These are phyloP conservation scores for Lippia alba DNA, from an alignment of 305 asterid genomes.

Conservation along the genomic window DNA sequence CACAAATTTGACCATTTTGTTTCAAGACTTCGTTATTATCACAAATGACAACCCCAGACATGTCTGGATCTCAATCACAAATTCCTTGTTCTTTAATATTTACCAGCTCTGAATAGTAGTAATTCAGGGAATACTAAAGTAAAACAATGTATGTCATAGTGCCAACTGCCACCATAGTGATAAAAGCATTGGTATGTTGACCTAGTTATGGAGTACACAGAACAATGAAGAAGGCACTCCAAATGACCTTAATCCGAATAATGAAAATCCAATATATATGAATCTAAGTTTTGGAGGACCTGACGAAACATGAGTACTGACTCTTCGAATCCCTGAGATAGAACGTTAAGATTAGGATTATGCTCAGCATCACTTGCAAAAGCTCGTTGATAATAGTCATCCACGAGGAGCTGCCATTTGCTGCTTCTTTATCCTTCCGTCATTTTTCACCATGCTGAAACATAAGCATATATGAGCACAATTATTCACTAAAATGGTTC, in stretches of 20 bases:
- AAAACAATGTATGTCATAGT: too few relatives aligned
- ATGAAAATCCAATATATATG: neutral
- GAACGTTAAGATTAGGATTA: slow-evolving; percentile 1
- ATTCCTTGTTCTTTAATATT: neutral
- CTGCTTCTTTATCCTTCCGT: slow-evolving; percentile 91
- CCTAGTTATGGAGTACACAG: too few relatives aligned
- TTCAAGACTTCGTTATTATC: neutral
- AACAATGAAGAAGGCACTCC: neutral
- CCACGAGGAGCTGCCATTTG: slow-evolving; percentile 96
- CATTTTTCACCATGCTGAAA: slow-evolving; percentile 88
- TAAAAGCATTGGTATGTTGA: too few relatives aligned
- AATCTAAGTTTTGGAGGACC: neutral
- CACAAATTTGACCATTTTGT: neutral
- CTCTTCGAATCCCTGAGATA: neutral
- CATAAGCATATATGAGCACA: slow-evolving; percentile 26
- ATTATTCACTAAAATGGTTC: neutral
- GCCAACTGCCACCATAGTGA: too few relatives aligned
- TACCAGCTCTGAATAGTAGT: too few relatives aligned
- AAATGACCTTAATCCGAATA: neutral
- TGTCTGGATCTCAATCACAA: neutral
- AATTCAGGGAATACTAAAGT: too few relatives aligned
- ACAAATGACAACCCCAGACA: neutral
- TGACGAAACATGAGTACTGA: neutral
- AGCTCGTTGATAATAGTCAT: slow-evolving; percentile 33
- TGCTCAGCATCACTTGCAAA: neutral